Evolutionary conservation across 2,329 filamentous ascomycete species (phyloP).

Genomic region (Aspergillus calidoustus): DNA sequence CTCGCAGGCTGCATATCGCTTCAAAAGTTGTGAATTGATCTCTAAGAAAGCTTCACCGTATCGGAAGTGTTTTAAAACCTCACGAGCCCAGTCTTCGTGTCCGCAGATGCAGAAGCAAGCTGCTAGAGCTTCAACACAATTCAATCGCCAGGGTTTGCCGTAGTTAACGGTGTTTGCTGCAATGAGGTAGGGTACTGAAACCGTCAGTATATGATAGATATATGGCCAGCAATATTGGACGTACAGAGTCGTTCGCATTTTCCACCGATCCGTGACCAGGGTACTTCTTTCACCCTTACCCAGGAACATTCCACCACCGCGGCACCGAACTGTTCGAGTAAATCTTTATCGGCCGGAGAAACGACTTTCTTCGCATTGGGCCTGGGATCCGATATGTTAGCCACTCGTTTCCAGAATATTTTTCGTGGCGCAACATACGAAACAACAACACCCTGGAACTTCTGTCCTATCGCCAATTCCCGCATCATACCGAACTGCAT

Average conservation of each 20-base stretch:
- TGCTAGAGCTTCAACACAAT: conserved; percentile 93
- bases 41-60: conserved; percentile 89
- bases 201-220: too few species aligned
- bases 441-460: conserved; percentile 88
- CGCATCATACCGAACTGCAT: conserved; percentile 94
- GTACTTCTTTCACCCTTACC: conserved; percentile 89
- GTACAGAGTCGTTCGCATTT: conserved; percentile 80
- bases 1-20: conserved; percentile 80
- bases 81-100: conserved; percentile 85
- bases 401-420: neutral
- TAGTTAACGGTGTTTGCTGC: conserved; percentile 98
- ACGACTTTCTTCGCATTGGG: conserved; percentile 88
- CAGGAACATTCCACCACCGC: conserved; percentile 97
- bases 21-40: conserved; percentile 83
- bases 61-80: conserved; percentile 80
- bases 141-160: conserved; percentile 90
- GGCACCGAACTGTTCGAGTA: conserved; percentile 86
- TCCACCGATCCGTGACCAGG: conserved; percentile 88
- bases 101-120: conserved; percentile 94
- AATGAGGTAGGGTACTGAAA: conserved; percentile 81
- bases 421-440: conserved; percentile 55
- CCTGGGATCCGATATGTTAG: conserved; percentile 29
- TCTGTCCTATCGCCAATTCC: conserved; percentile 87
- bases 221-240: conserved; percentile 19
- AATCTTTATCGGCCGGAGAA: conserved; percentile 78